Base-by-base conservation (phyloP, 106 monocot species). In the Ottelia alismoides region DNA sequence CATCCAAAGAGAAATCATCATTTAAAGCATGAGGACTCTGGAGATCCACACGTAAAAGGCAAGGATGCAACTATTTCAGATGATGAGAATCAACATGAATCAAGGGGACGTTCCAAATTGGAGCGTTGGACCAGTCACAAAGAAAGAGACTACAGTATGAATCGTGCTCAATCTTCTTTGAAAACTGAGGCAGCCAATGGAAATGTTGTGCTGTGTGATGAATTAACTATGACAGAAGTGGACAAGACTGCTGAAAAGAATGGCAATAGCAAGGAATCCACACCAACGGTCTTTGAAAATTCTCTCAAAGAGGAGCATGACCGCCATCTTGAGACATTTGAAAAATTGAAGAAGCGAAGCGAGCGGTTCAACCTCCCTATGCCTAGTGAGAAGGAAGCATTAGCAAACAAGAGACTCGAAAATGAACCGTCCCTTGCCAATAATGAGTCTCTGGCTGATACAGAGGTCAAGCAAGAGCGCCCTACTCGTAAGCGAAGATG, bases 71-170 rank as follows among this genome's bases (percentile, higher is more conserved):
- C 51, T 44, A 67, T 52, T 25, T 81, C 77, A 19, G 88, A 87
- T 56, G 83, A 81, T 62, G 83, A 75, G 26, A 69, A 70, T 31
- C 60, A 71, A 17, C 60, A 51, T 5, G 71, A 74, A 21, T 76
- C 72, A 70, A 69, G 70, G 58, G 88, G 93, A 26, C 69, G 93
- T 2, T 94, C 93, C 28, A 94, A 94, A 54, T 29, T 94, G 49
- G 93, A 94, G 69, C 83, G 93, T 2, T 94, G 93, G 93, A 76
- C 93, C 11, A 94, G 84, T 58, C 75, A 84, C 60, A 75, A 81
- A 67, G 93, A 94, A 70, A 80, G 80, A 45, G 93, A 94, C 22
- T 81, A 54, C 48, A 62, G 28, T 44, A 72, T 61, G 27, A 32
- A 25, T 2, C 67, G 63, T 17, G 22, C 72, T 23, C 22, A 53